Evolutionary conservation across 306 rosid genomes (phyloP).

Genomic region (Vigna nakashimae): DNA sequence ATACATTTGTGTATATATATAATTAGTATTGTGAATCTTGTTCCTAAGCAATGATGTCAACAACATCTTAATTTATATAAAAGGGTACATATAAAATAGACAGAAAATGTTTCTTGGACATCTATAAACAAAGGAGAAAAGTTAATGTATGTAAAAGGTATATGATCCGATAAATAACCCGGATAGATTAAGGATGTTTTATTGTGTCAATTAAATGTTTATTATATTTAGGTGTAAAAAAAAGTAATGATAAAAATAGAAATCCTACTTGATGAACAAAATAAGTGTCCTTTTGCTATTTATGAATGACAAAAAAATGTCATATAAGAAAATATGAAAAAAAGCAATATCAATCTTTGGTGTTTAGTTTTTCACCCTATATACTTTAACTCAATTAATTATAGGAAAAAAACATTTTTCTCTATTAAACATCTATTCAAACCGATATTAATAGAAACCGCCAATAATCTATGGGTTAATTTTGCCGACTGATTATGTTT

Average conservation of each 20-base stretch:
- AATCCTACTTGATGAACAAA: background rate
- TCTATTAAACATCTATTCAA: background rate
- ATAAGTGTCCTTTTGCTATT: too few relatives aligned
- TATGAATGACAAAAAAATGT: too few relatives aligned
- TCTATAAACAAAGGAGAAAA: background rate
- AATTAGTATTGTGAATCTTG: background rate
- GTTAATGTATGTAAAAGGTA: background rate
- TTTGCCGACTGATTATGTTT: constrained; percentile 6
- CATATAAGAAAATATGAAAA: too few relatives aligned
- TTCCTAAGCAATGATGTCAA: background rate
- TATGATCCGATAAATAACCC: background rate
- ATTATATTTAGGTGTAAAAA: background rate
- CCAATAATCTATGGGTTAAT: background rate
- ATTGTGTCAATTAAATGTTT: background rate
- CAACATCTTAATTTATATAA: background rate
- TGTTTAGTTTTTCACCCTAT: background rate
- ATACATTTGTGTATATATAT: too few relatives aligned
- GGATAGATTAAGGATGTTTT: background rate
- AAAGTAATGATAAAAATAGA: background rate
- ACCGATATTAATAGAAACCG: background rate
- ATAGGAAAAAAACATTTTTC: background rate
- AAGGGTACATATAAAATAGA: too few relatives aligned
- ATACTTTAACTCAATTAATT: background rate
- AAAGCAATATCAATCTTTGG: background rate
- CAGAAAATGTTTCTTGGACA: background rate